Evolutionary conservation across 108 stramenopile species (phyloP).

Genomic region (Cyclotella kingstonii): DNA sequence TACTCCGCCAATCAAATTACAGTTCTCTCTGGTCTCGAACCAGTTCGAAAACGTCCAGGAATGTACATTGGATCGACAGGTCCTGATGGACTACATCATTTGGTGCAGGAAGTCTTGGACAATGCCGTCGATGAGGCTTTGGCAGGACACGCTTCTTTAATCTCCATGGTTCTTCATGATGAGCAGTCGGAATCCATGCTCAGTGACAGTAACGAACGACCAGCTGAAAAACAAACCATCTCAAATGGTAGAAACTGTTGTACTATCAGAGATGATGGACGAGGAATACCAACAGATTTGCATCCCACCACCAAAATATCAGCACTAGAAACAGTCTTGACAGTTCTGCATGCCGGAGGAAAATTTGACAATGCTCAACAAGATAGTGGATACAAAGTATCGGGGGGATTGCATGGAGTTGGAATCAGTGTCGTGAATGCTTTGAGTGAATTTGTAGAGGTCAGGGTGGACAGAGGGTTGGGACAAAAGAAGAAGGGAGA

Average conservation of each 20-base stretch:
- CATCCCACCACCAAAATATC: slow-evolving; percentile 73
- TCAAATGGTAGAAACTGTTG: slow-evolving; percentile 36
- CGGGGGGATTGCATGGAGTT: slow-evolving; percentile 94
- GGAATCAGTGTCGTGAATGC: slow-evolving; percentile 97
- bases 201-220: too few species aligned
- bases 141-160: slow-evolving; percentile 86
- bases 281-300: slow-evolving; percentile 93
- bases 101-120: slow-evolving; percentile 95
- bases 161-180: slow-evolving; percentile 62
- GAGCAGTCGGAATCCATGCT: too few species aligned
- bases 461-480: slow-evolving; percentile 54
- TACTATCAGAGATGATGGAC: slow-evolving; percentile 86
- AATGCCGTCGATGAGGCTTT: slow-evolving; percentile 94
- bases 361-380: slow-evolving; percentile 92
- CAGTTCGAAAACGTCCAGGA: slow-evolving; percentile 94
- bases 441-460: slow-evolving; percentile 75
- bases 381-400: slow-evolving; percentile 87
- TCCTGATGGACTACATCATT: slow-evolving; percentile 91
- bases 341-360: slow-evolving; percentile 95
- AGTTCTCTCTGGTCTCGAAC: slow-evolving; percentile 92
- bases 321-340: slow-evolving; percentile 93
- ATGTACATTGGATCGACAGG: slow-evolving; percentile 97
- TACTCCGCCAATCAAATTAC: slow-evolving; percentile 95
- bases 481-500: background rate
- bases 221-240: too few species aligned